Percentiles rank a stretch among this genome's conserved stretches.
Conservation (phyloP, 2,329 filamentous ascomycete species). For the Exophiala bonariae region DNA sequence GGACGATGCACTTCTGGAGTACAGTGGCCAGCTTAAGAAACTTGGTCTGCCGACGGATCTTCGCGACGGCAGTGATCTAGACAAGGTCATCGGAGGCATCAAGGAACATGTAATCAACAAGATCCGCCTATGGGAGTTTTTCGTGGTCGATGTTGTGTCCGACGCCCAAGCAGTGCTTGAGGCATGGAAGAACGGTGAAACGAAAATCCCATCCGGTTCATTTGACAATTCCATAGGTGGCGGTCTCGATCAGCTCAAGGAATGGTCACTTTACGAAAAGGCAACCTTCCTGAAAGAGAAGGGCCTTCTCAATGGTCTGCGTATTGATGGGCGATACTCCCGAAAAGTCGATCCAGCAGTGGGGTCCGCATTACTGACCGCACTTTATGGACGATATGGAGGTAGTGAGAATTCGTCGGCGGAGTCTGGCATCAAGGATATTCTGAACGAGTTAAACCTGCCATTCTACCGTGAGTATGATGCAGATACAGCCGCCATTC, state of each 20-base stretch:
- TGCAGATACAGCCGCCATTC: conserved; percentile 73
- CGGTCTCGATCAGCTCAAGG: conserved; percentile 54
- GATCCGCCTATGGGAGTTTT: conserved; percentile 90
- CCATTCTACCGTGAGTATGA: conserved; percentile 93
- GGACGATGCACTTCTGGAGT: conserved; percentile 70
- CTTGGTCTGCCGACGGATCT: conserved; percentile 76
- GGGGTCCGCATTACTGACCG: conserved; percentile 67
- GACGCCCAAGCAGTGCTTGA: conserved; percentile 69
- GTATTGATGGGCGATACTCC: conserved; percentile 76
- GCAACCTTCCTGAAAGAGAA: conserved; percentile 63
- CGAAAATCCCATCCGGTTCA: conserved; percentile 54
- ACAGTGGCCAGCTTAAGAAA: conserved; percentile 60
- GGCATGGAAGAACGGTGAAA: conserved; percentile 67
- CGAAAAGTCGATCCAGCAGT: conserved; percentile 69
- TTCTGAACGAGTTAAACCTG: conserved; percentile 83
- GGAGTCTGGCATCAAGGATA: conserved; percentile 54
- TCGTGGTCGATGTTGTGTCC: conserved; percentile 75
- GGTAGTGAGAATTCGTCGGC: conserved; percentile 44
- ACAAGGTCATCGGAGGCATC: conserved; percentile 79
- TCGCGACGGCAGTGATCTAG: conserved; percentile 68
- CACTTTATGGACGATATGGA: conserved; percentile 67
- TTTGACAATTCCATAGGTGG: conserved; percentile 47
- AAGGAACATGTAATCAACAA: conserved; percentile 76
- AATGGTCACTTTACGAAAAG: conserved; percentile 59
- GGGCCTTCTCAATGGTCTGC: conserved; percentile 69